phyloP scores from a whole-genome alignment of 2,329 filamentous ascomycete genomes.

The Diaporthe destruens region DNA sequence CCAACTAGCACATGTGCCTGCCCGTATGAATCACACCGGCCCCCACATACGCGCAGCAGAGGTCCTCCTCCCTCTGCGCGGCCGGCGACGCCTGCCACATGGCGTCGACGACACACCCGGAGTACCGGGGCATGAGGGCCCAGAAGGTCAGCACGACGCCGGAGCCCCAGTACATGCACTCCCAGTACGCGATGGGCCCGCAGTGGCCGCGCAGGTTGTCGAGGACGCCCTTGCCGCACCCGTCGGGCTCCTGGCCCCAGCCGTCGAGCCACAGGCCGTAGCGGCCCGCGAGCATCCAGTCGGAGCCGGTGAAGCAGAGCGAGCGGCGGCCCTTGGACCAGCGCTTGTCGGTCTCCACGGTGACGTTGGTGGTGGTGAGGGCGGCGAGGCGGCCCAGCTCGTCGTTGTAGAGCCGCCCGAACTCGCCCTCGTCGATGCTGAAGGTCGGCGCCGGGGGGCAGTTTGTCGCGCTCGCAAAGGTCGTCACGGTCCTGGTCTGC shows the following conservation, averaged over 20 bases:
- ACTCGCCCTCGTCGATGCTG: neutral
- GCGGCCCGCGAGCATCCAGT: neutral
- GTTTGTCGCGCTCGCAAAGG: neutral
- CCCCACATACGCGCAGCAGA: neutral
- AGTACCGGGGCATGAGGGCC: no score
- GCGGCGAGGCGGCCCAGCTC: neutral
- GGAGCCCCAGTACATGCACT: neutral
- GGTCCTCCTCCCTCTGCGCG: neutral
- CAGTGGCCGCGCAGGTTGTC: slow-evolving; percentile 24
- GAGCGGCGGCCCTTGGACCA: neutral
- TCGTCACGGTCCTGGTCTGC: neutral
- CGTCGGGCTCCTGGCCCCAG: neutral
- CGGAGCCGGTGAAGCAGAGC: neutral
- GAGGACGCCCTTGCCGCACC: neutral
- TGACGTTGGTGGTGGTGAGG: neutral
- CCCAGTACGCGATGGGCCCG: neutral
- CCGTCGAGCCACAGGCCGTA: slow-evolving; percentile 10
- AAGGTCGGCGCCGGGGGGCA: neutral
- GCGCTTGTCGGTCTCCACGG: no score
- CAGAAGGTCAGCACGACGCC: neutral
- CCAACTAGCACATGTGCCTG: neutral
- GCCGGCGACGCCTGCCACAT: slow-evolving; percentile 1
- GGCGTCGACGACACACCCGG: neutral
- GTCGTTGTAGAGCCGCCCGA: neutral
- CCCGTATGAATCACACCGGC: neutral